phyloP scores from a whole-genome alignment of 768 basidiomycete genomes.

The Mycena belliarum region DNA sequence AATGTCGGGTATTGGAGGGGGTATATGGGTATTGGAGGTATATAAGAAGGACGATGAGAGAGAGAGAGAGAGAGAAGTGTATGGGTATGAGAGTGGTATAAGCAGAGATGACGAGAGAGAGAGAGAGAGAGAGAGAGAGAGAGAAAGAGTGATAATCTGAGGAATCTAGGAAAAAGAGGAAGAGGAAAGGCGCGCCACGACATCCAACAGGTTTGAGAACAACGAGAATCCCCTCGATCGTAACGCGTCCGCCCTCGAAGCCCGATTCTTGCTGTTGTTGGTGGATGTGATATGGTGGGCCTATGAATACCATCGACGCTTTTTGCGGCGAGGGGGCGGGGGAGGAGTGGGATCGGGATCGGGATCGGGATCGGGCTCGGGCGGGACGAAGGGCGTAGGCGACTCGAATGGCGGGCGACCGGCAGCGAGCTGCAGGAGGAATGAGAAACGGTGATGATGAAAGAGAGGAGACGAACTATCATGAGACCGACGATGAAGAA shows the following conservation, averaged over 20 bases:
- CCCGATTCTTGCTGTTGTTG: neutral
- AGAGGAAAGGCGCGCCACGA: neutral
- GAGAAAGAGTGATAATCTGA: neutral
- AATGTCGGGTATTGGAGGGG: too few species aligned
- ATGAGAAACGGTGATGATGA: too few species aligned
- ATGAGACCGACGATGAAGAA: too few species aligned
- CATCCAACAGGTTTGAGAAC: neutral
- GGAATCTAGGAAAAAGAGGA: neutral
- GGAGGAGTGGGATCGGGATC: too few species aligned
- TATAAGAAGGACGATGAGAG: too few species aligned
- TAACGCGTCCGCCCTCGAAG: constrained; percentile 11
- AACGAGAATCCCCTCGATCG: constrained; percentile 6
- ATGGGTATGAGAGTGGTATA: too few species aligned
- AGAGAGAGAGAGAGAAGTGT: too few species aligned
- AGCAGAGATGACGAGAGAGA: neutral
- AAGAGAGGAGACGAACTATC: too few species aligned
- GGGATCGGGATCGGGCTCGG: too few species aligned
- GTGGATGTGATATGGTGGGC: neutral
- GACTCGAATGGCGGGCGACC: neutral
- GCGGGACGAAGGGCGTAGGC: neutral
- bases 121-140: neutral
- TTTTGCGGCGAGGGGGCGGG: neutral
- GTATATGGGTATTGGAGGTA: too few species aligned
- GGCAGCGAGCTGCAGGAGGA: too few species aligned
- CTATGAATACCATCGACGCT: neutral